Conservation (phyloP, 148 eudicot species). For the Fagopyrum homotropicum region DNA sequence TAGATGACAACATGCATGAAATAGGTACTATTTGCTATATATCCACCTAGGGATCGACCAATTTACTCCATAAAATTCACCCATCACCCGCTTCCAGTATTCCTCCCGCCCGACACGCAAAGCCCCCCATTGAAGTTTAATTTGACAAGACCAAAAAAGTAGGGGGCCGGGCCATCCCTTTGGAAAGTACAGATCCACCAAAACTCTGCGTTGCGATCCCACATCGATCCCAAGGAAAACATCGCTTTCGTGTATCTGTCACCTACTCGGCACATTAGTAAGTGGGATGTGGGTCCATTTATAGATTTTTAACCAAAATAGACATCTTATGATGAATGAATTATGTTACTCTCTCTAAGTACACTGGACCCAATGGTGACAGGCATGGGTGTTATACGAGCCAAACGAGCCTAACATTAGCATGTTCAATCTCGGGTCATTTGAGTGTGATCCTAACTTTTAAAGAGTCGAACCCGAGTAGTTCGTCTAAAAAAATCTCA, state of each 20-base stretch:
- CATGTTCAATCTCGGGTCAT: too few species aligned
- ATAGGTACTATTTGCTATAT: background rate
- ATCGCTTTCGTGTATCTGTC: background rate
- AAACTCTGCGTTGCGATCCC: background rate
- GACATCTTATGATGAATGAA: too few species aligned
- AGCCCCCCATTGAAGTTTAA: background rate
- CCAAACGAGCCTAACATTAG: too few species aligned
- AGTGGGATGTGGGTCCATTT: background rate
- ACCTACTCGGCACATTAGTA: background rate
- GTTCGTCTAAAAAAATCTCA: too few species aligned
- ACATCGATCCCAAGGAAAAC: background rate
- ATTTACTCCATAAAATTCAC: background rate
- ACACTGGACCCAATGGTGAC: too few species aligned
- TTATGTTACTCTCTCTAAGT: too few species aligned
- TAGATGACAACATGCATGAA: background rate
- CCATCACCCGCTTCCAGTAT: background rate
- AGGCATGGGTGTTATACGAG: too few species aligned
- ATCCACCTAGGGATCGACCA: background rate
- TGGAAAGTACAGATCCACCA: background rate
- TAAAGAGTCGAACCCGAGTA: too few species aligned
- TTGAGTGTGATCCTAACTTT: too few species aligned
- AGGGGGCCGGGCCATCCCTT: constrained; percentile 5
- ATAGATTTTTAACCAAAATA: too few species aligned
- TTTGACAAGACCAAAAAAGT: background rate
- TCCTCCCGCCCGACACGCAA: constrained; percentile 12